These are phyloP conservation scores for Aspergillus tanneri DNA, from an alignment of 2,329 filamentous ascomycete species.

Conservation along the genomic window DNA sequence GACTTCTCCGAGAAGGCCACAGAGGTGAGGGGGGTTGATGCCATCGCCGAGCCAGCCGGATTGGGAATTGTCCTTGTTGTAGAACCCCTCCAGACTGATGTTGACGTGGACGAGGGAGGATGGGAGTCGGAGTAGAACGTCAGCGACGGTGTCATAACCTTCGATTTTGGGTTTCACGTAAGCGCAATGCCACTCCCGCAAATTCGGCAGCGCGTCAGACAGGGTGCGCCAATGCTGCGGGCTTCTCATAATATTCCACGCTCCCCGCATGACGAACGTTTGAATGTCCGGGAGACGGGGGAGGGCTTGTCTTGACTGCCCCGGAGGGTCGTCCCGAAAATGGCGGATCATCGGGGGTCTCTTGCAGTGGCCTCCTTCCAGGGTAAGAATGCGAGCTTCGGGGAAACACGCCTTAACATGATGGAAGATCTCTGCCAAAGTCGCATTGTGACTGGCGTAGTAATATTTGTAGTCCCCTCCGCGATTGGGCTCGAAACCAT, in stretches of 20 bases:
- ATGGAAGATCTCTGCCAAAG: conserved; percentile 66
- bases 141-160: conserved; percentile 68
- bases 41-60: conserved; percentile 48
- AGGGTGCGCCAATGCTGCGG: conserved; percentile 63
- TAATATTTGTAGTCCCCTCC: conserved; percentile 32
- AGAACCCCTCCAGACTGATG: conserved; percentile 70
- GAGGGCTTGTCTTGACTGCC: conserved; percentile 37
- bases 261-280: conserved; percentile 70
- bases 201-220: conserved; percentile 61
- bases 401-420: conserved; percentile 62
- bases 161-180: conserved; percentile 71
- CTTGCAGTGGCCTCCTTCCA: conserved; percentile 75
- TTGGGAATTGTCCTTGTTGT: conserved; percentile 62
- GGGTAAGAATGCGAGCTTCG: conserved; percentile 63
- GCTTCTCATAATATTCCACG: conserved; percentile 72
- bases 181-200: conserved; percentile 56
- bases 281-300: conserved; percentile 57
- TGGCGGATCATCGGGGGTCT: conserved; percentile 68
- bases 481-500: conserved; percentile 26
- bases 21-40: conserved; percentile 63
- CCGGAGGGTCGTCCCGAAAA: conserved; percentile 45
- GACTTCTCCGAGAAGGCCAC: conserved; percentile 60
- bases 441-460: conserved; percentile 60
- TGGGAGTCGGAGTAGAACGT: conserved; percentile 60
- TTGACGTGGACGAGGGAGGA: conserved; percentile 61